Conservation (phyloP, 805 yeast genomes). For the Hanseniaspora thailandica region DNA sequence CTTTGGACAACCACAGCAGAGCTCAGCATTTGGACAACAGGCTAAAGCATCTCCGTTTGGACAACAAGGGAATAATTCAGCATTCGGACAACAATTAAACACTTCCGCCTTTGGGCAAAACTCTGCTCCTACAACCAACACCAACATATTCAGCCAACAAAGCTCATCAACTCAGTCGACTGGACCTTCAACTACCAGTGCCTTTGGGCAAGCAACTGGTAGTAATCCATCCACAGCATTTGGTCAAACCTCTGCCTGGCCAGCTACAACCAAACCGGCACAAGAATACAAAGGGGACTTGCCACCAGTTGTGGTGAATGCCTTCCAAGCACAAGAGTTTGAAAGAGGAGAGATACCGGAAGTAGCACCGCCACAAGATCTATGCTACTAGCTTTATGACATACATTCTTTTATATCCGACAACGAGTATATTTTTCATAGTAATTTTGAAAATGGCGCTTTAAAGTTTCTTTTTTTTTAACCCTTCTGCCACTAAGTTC, state of each 20-base stretch:
- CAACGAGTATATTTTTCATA: background rate
- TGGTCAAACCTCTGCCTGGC: background rate
- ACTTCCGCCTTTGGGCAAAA: no score
- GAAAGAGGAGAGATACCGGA: constrained; percentile 11
- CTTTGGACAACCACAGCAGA: background rate
- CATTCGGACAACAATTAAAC: no score
- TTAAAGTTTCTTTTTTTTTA: background rate
- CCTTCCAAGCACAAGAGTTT: constrained; percentile 1
- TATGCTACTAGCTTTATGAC: background rate
- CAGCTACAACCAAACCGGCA: background rate
- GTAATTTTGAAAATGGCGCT: background rate
- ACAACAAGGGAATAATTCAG: background rate
- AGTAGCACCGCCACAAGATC: constrained; percentile 1
- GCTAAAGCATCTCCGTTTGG: background rate
- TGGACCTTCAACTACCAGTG: constrained; percentile 7
- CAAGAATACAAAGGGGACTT: background rate
- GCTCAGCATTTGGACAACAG: background rate
- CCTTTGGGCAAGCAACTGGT: constrained; percentile 11
- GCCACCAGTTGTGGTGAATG: background rate
- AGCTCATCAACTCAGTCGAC: background rate
- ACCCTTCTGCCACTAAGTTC: no score
- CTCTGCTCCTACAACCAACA: background rate
- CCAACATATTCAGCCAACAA: background rate
- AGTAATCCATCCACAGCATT: background rate
- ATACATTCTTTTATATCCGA: background rate